phyloP scores from a whole-genome alignment of 208 protist species.

The Blechomonas ayalai region DNA sequence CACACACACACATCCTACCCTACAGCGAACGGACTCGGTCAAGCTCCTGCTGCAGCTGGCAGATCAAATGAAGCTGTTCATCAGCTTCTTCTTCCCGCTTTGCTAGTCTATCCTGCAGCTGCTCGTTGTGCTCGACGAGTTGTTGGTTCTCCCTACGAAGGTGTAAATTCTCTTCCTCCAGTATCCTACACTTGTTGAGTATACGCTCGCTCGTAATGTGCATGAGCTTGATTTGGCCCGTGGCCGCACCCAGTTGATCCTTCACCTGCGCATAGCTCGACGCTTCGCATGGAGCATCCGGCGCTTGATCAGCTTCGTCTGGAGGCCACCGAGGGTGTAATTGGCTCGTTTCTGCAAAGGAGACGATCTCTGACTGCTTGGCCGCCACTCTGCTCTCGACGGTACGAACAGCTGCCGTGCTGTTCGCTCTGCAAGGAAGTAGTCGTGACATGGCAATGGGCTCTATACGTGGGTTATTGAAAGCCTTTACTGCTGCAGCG shows the following conservation, averaged over 20 bases:
- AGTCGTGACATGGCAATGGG: too few species aligned
- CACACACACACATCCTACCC: not conserved
- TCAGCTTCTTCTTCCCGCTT: constrained; percentile 23
- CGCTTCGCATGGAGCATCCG: not conserved
- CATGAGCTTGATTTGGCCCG: constrained; percentile 59
- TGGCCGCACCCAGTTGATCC: constrained; percentile 29
- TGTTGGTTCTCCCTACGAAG: constrained; percentile 19
- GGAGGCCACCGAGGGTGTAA: too few species aligned
- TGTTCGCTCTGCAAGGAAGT: too few species aligned
- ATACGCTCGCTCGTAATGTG: constrained; percentile 35
- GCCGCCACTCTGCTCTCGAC: too few species aligned
- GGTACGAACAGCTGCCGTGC: too few species aligned
- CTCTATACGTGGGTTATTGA: too few species aligned
- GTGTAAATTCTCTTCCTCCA: constrained; percentile 39
- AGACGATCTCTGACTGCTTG: too few species aligned
- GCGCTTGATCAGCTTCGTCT: not conserved
- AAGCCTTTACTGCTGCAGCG: too few species aligned
- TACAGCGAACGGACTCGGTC: too few species aligned
- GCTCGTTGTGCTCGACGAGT: constrained; percentile 23
- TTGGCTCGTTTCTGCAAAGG: too few species aligned
- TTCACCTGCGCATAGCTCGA: not conserved
- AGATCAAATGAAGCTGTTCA: constrained; percentile 37
- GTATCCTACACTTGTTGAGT: constrained; percentile 21
- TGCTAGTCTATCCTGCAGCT: constrained; percentile 20
- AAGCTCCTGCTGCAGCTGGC: constrained; percentile 24